These are phyloP conservation scores for Xylaria sp. DNA, from an alignment of 2,329 filamentous ascomycete genomes.

Conservation along the genomic window DNA sequence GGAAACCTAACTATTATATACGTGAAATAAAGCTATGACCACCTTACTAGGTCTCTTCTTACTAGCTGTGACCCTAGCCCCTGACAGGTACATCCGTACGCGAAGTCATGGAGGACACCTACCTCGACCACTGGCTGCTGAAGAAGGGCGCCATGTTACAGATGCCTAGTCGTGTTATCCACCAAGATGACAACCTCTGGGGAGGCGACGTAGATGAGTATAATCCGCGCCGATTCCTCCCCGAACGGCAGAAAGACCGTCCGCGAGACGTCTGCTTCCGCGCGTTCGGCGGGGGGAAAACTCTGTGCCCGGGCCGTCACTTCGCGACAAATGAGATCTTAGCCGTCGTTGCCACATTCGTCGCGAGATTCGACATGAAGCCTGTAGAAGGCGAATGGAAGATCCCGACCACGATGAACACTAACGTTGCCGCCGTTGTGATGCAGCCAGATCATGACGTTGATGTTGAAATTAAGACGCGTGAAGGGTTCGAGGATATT, in stretches of 20 bases:
- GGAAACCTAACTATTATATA: too few relatives aligned
- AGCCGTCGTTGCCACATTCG: slow-evolving; percentile 43
- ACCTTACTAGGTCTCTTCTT: too few relatives aligned
- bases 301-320: slow-evolving; percentile 46
- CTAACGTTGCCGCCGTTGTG: slow-evolving; percentile 46
- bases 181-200: slow-evolving; percentile 43
- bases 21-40: too few relatives aligned
- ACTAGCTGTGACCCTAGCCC: too few relatives aligned
- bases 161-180: slow-evolving; percentile 46
- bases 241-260: slow-evolving; percentile 41
- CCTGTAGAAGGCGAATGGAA: slow-evolving; percentile 41
- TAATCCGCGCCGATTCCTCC: slow-evolving; percentile 44
- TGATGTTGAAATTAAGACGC: slow-evolving; percentile 40
- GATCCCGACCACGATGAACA: slow-evolving; percentile 44
- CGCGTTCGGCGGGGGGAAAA: slow-evolving; percentile 46
- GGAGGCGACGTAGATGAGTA: slow-evolving; percentile 41
- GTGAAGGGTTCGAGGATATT: slow-evolving; percentile 36
- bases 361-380: slow-evolving; percentile 46
- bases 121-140: slow-evolving; percentile 44
- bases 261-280: slow-evolving; percentile 44
- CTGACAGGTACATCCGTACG: slow-evolving; percentile 50
- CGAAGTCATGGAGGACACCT: slow-evolving; percentile 47
- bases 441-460: slow-evolving; percentile 47
- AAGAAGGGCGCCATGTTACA: slow-evolving; percentile 48
- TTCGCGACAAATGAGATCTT: slow-evolving; percentile 48